Conservation (phyloP, 257 asterid genomes). For the Jasminum sambac region DNA sequence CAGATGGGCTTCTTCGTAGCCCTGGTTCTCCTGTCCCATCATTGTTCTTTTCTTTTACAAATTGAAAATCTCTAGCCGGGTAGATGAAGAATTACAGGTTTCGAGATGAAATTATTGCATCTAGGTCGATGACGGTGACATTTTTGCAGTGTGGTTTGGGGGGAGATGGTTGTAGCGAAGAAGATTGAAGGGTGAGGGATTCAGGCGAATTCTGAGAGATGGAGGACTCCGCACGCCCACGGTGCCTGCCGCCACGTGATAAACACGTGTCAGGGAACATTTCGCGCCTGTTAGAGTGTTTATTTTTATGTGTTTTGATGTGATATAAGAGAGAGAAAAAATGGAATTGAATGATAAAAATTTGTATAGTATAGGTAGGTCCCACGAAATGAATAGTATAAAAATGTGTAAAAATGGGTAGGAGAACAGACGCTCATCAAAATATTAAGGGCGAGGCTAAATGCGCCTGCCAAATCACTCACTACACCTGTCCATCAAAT, state of each 20-base stretch:
- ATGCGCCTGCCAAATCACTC: too few species aligned
- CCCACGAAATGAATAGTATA: too few species aligned
- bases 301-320: too few species aligned
- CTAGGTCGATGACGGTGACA: conserved; percentile 10
- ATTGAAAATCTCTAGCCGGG: neutral
- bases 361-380: too few species aligned
- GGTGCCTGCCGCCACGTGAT: neutral
- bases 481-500: too few species aligned
- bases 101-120: conserved; percentile 5
- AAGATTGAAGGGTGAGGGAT: neutral
- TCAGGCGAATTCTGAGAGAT: neutral
- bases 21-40: conserved; percentile 73
- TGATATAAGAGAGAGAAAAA: too few species aligned
- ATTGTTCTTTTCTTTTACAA: conserved; percentile 27
- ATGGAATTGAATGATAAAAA: too few species aligned
- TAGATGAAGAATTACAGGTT: conserved; percentile 1
- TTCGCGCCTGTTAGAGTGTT: too few species aligned
- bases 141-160: conserved; percentile 8
- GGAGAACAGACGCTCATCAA: too few species aligned
- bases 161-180: neutral
- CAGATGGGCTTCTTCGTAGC: conserved; percentile 53
- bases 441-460: too few species aligned
- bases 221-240: neutral
- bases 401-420: too few species aligned
- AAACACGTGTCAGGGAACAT: neutral